phyloP scores from a whole-genome alignment of 208 protist species.

The Plasmodiophora brassicae region DNA sequence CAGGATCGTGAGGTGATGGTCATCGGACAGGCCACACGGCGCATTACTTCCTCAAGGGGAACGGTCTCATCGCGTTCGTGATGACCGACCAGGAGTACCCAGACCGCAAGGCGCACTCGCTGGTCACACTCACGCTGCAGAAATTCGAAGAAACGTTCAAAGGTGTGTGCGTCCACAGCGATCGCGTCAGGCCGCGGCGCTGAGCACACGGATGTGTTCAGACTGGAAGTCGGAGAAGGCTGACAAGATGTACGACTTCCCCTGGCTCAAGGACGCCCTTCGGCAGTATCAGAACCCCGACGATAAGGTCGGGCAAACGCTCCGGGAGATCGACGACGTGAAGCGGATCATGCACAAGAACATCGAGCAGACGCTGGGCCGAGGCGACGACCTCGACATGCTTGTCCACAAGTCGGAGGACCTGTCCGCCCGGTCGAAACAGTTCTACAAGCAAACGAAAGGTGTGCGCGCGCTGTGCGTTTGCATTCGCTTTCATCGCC shows the following conservation, averaged over 20 bases:
- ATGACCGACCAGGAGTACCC: slow-evolving; percentile 10
- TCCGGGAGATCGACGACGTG: not conserved
- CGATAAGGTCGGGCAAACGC: slow-evolving; percentile 6
- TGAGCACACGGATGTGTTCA: too few species aligned
- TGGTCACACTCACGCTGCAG: not conserved
- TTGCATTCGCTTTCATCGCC: too few species aligned
- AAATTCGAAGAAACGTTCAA: not conserved
- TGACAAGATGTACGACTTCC: not conserved
- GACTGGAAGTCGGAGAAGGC: not conserved
- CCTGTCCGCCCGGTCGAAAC: slow-evolving; percentile 6
- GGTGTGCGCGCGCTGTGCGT: too few species aligned
- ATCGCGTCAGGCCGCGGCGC: too few species aligned
- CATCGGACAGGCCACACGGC: not conserved
- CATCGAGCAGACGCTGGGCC: slow-evolving; percentile 21
- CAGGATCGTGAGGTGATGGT: not conserved
- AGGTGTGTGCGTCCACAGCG: not conserved
- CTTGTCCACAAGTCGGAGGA: not conserved
- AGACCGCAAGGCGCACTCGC: not conserved
- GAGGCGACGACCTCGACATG: not conserved
- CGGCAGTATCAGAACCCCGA: not conserved
- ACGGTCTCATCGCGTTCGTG: not conserved
- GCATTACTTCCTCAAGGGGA: slow-evolving; percentile 3
- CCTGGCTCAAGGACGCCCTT: not conserved
- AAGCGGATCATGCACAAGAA: slow-evolving; percentile 30
- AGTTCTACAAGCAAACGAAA: slow-evolving; percentile 28